Base-by-base conservation (phyloP, 169 alveolate species). In the Besnoitia besnoiti region DNA sequence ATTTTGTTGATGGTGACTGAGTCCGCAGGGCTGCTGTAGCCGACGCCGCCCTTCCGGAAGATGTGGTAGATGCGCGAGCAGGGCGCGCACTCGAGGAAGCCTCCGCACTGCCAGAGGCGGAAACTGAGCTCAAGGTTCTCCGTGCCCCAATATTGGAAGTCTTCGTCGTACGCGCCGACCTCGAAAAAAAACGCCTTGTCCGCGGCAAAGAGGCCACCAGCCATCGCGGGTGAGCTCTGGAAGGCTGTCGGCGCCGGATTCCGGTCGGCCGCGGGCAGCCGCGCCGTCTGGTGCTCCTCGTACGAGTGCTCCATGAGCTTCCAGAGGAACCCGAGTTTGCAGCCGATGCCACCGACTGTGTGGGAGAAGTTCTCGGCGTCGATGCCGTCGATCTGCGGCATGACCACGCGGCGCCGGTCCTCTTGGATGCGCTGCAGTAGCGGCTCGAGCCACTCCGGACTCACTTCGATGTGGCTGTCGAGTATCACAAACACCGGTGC, bases 31-130 rank as follows among this genome's bases (percentile, higher is more conserved):
- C 94, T 89, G 42, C 93, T 80, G 90, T 95, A 95, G 3, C 96
- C 96, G 27, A 92, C 93, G 33, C 96, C 96, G 35, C 96, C 96
- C n/a, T 93, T 92, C 5, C 96, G 37, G 84, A 94, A 95, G 19
- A 94, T 90, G 85, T 95, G 97, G 94, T 90, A 93, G 49, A 95
- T 96, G 37, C 96, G 92, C 51, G 95, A 91, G 49, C 97, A 95
- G 30, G 96, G 95, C 2, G 97, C 95, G 76, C 97, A 95, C 76
- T 94, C 96, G 44, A 95, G 92, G 24, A 76, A n/a, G 49, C 97
- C 97, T 33, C 97, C 97, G 80, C 97, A 95, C 95, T 93, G 95
- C 97, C 97, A 95, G 62, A 92, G 77, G 62, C 97, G 79, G 91
- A 95, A 95, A 42, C 95, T 91, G 37, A 94, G 94, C 42, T 95